Evolutionary conservation across 305 asterid species (phyloP).

Genomic region (Fraxinus baroniana): DNA sequence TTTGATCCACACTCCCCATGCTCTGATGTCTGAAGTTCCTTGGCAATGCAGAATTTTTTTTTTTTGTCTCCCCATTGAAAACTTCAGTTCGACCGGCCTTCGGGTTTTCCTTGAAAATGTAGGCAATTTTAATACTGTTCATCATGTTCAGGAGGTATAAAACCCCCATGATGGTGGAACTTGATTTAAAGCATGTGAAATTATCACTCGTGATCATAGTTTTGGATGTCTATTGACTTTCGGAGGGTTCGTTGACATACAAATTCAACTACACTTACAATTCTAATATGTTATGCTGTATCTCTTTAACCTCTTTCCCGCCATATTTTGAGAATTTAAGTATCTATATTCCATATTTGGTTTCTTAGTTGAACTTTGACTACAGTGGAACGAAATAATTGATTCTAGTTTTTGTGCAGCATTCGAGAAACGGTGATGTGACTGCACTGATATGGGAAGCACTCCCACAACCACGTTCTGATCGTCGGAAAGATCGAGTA

Average conservation of each 20-base stretch:
- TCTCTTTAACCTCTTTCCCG: background rate
- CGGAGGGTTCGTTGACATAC: background rate
- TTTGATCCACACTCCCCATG: background rate
- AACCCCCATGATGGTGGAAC: background rate
- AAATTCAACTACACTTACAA: background rate
- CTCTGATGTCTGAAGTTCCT: background rate
- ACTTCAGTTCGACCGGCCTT: background rate
- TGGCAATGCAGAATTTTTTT: background rate
- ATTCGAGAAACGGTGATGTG: slow-evolving; percentile 59
- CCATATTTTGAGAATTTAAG: background rate
- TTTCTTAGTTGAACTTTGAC: background rate
- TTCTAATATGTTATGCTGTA: background rate
- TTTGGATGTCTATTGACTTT: background rate
- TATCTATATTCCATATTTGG: background rate
- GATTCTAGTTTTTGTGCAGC: slow-evolving; percentile 41
- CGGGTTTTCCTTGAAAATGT: background rate
- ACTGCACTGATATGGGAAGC: slow-evolving; percentile 98
- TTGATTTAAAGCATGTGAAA: background rate
- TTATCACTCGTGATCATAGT: background rate
- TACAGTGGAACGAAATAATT: slow-evolving; percentile 3
- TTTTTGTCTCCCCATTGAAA: background rate
- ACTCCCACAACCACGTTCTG: slow-evolving; percentile 96
- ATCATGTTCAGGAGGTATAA: background rate
- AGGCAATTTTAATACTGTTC: background rate
- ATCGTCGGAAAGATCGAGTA: slow-evolving; percentile 93